Evolutionary conservation across 306 rosid genomes (phyloP), one percentile per base, ranked within the genome.

Genomic region (Medicago lupulina): DNA sequence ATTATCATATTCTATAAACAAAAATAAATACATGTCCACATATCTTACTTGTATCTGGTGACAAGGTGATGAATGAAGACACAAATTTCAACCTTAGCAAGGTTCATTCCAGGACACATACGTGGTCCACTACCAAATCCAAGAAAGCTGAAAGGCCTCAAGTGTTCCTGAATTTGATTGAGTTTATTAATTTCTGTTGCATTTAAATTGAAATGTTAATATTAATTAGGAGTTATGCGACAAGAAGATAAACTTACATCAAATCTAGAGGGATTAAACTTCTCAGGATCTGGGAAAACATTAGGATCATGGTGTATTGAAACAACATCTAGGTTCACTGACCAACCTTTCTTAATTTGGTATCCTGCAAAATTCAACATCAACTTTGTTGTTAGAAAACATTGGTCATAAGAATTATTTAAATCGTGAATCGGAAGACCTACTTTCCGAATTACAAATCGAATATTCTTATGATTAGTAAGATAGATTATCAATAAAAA

Each of bases 61-160:
- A 90, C 91, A 72, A 93, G 89, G 76, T 89, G 89, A 81, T 90
- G 98, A 23, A 90, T 89, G 75, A 93, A 93, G 70, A 90, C 83
- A 31, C 86, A 93, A 34, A 93, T 87, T 80, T 93, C 95, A 44
- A 93, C 76, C 81, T 93, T 93, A 21, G 96, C 96, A 84, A 90
- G 83, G 85, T 90, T 90, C 83, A 90, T 90, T 78, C 98, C 96
- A 2, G 95, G 96, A 76, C 98, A 93, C 98, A 93, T 93, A 36
- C 96, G 88, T 19, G 92, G 98, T 69, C 98, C 93, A 70, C 79
- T 93, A 21, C 98, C 95, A 83, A 93, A 93, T 79, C 96, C 96
- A 41, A 93, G 93, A 86, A 81, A 93, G 77, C 83, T 87, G 79
- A 80, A 90, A 38, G 98, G 88, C 84, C 65, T 93, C 19, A 93